Base-by-base conservation (phyloP, 768 basidiomycete species). In the Lyophyllum semitale region DNA sequence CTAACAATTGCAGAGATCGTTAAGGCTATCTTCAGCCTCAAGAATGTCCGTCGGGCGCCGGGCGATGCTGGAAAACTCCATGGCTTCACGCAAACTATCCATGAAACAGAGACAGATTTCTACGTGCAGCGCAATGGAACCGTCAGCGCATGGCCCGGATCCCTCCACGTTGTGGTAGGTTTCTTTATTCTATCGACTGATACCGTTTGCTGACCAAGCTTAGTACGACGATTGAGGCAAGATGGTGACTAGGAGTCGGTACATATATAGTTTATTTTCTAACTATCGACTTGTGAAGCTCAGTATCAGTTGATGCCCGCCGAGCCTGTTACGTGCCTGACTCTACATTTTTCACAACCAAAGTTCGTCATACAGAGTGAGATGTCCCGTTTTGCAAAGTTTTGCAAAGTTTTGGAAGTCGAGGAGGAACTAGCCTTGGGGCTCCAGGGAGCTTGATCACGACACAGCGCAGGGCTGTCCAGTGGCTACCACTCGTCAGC, bases 11-110 rank as follows among this genome's bases (percentile, higher is more conserved):
- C 73, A 3, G 78, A 81, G 59, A 73, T 77, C 26, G 58, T 84
- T 35, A 75, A 73, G 62, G 68, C 67, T 15, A 68, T 83, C 20
- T 80, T 82, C 68, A 71, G 53, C 41, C 54, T 76, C 38, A 71
- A 73, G 58, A 78, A 78, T 60, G 55, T 83, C 18, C 74, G 77
- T n/a, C 77, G 78, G 29, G 81, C 79, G 2, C 66, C 73, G 6
- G 81, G 79, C 1, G 59, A 69, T 35, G 67, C 75, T 27, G 83
- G 83, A 0, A 61, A 53, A 26, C 65, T 80, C 23, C 64, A 64
- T 17, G 64, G 71, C 6, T 75, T 73, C 59, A 59, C 61, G 41
- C 62, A 60, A 29, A 49, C 62, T 7, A 45, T 71, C 15, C 65
- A 70, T 48, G 70, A 73, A 48, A 73, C 72, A 13, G 76, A 73